A percentile compares a stretch with the other conserved stretches of the same genome.
phyloP scores from a whole-genome alignment of 2,329 filamentous ascomycete species.

The Stagonosporopsis cucurbitacearum region DNA sequence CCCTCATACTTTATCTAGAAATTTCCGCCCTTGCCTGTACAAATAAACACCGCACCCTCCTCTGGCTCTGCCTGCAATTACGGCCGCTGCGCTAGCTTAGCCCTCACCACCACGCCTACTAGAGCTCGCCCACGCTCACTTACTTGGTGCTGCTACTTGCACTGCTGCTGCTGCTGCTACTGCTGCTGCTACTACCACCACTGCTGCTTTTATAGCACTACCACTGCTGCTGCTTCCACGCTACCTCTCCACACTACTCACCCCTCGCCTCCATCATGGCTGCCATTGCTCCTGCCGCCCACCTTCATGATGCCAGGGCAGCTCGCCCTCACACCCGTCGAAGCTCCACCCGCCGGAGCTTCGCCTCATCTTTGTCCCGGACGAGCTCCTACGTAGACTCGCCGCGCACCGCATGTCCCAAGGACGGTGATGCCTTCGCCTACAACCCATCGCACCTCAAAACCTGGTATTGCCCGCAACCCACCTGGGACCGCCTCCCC shows the following conservation, averaged over 20 bases:
- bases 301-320: constrained; percentile 30
- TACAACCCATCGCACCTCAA: constrained; percentile 47
- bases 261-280: constrained; percentile 13
- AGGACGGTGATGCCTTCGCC: constrained; percentile 48
- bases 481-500: constrained; percentile 49
- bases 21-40: constrained; percentile 22
- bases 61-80: background rate
- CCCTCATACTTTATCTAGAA: constrained; percentile 21
- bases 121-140: background rate
- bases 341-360: constrained; percentile 38
- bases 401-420: constrained; percentile 41
- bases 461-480: constrained; percentile 48
- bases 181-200: background rate
- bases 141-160: background rate
- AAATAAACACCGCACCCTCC: constrained; percentile 29
- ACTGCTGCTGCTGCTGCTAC: background rate
- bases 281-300: constrained; percentile 31
- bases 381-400: constrained; percentile 34
- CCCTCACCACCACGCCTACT: constrained; percentile 9
- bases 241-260: background rate
- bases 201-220: no score
- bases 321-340: constrained; percentile 29
- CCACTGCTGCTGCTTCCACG: background rate
- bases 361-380: constrained; percentile 28
- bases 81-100: constrained; percentile 8